Evolutionary conservation across 2,329 filamentous ascomycete genomes (phyloP).

Genomic region (Aureobasidium melanogenum): DNA sequence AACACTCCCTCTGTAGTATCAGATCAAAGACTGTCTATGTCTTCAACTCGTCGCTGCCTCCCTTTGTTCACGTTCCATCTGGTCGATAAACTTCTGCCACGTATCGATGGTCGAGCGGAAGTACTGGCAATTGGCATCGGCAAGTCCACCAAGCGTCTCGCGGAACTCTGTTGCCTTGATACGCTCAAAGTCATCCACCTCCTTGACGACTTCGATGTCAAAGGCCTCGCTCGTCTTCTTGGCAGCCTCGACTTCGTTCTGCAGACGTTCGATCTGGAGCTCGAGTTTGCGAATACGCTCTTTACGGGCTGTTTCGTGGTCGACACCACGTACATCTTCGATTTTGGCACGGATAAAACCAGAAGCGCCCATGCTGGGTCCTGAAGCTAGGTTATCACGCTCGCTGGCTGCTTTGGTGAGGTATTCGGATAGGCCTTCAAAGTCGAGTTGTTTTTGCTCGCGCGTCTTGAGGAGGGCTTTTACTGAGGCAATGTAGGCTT

Average conservation of each 20-base stretch:
- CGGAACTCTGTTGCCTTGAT: slow-evolving; percentile 94
- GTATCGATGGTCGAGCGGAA: slow-evolving; percentile 70
- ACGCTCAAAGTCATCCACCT: slow-evolving; percentile 87
- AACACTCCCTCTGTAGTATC: background rate
- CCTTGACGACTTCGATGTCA: slow-evolving; percentile 89
- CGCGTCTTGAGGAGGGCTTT: slow-evolving; percentile 84
- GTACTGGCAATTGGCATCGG: slow-evolving; percentile 78
- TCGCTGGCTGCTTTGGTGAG: slow-evolving; percentile 84
- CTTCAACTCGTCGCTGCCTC: slow-evolving; percentile 6
- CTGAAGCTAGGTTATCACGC: slow-evolving; percentile 66
- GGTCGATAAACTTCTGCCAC: slow-evolving; percentile 83
- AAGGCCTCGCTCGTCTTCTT: slow-evolving; percentile 85
- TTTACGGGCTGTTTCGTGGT: slow-evolving; percentile 83
- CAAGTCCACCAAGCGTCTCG: slow-evolving; percentile 71
- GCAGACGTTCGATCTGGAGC: slow-evolving; percentile 84
- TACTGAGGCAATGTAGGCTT: slow-evolving; percentile 80
- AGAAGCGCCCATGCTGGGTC: slow-evolving; percentile 54
- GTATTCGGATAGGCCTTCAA: slow-evolving; percentile 91
- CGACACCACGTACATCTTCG: slow-evolving; percentile 91
- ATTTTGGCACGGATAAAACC: slow-evolving; percentile 90
- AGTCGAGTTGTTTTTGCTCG: slow-evolving; percentile 96
- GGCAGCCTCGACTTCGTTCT: slow-evolving; percentile 77
- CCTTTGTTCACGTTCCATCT: slow-evolving; percentile 65
- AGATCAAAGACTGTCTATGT: background rate
- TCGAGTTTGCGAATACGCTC: slow-evolving; percentile 86